Percentiles rank a stretch among this genome's conserved stretches.
These are phyloP conservation scores for Begonia peltatifolia DNA, from an alignment of 306 rosid species.

Conservation along the genomic window DNA sequence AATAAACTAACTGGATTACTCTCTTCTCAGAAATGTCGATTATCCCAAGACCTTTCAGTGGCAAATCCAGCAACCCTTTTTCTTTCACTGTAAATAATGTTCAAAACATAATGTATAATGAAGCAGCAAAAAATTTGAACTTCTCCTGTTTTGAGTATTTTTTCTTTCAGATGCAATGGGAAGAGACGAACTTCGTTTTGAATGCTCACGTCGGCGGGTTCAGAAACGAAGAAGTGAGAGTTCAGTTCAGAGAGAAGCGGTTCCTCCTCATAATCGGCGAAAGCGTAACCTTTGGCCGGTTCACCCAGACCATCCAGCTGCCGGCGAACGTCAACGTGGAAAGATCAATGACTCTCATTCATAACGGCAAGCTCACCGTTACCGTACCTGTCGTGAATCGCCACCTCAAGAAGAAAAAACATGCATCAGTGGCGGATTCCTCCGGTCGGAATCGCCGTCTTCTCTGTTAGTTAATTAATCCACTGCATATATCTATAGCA, in stretches of 20 bases:
- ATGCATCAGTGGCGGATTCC: not conserved
- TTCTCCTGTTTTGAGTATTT: too few relatives aligned
- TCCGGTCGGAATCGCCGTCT: not conserved
- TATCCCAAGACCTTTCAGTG: not conserved
- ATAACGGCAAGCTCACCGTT: not conserved
- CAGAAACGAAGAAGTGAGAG: not conserved
- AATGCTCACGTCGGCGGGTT: not conserved
- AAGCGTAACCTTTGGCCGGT: not conserved
- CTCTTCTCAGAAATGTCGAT: slow-evolving; percentile 1
- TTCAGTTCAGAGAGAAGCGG: not conserved
- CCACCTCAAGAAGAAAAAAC: not conserved
- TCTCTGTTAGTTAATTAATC: not conserved
- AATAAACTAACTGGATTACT: too few relatives aligned
- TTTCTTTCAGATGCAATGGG: not conserved
- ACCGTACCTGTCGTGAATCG: not conserved
- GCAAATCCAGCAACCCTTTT: not conserved
- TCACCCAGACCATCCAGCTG: slow-evolving; percentile 1
- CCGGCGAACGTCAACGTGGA: not conserved
- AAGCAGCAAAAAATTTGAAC: too few relatives aligned
- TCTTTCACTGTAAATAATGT: not conserved
- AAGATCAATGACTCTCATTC: not conserved
- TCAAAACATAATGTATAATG: too few relatives aligned
- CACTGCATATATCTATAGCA: too few relatives aligned
- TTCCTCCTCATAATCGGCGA: not conserved
- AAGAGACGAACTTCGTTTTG: not conserved